A percentile compares a stretch with the other conserved stretches of the same genome.
Evolutionary conservation across 768 basidiomycete genomes (phyloP).

Genomic region (Leccinum olivaceopallidum): DNA sequence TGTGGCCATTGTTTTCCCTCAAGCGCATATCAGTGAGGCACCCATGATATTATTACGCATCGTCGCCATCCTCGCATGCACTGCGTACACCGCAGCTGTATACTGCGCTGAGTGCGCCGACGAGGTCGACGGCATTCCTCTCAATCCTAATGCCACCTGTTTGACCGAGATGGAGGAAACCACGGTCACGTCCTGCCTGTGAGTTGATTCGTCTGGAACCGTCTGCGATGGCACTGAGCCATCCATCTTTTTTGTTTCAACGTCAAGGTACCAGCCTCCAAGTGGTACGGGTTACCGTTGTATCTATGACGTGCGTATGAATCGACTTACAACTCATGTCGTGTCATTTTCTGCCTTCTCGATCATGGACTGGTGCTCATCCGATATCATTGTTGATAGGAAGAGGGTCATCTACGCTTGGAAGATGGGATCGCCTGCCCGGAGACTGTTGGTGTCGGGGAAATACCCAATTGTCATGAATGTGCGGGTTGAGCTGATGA

Average conservation of each 20-base stretch:
- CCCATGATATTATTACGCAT: constrained; percentile 1
- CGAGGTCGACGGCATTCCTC: neutral
- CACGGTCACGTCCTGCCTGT: neutral
- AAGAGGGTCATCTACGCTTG: neutral
- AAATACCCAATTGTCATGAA: neutral
- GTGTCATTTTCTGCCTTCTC: neutral
- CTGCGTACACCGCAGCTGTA: neutral
- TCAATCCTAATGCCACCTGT: constrained; percentile 1
- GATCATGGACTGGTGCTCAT: neutral
- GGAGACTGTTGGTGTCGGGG: neutral
- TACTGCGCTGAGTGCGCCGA: neutral
- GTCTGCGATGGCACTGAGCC: neutral
- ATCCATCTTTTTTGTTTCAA: neutral
- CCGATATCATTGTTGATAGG: neutral
- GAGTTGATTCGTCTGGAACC: neutral
- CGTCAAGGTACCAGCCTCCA: neutral
- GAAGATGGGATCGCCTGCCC: neutral
- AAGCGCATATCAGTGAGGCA: neutral
- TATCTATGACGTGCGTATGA: constrained; percentile 1
- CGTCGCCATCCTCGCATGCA: neutral
- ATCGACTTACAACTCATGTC: neutral
- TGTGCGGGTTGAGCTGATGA: neutral
- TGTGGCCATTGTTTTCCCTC: neutral
- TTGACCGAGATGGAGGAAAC: neutral
- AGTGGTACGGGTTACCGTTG: neutral